Base-by-base conservation (phyloP, 2,329 filamentous ascomycete genomes). In the Penicillium decumbens region DNA sequence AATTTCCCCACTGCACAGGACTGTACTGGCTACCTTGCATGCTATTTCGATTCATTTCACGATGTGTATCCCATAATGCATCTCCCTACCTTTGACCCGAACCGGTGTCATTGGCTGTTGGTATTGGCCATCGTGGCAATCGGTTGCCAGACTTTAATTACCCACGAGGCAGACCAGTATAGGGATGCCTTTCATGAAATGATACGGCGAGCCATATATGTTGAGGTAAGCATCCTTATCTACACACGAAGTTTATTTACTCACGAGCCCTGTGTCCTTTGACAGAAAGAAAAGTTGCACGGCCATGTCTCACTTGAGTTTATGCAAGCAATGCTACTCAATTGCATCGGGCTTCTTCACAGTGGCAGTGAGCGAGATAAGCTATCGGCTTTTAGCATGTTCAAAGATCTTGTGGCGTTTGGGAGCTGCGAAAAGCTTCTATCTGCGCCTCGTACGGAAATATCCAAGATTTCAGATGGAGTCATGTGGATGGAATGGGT, bases 51-150 rank as follows among this genome's bases (percentile, higher is more conserved):
- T 33, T 63, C 66, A 38, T 74, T 74, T 28, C 68, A 74, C 37
- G 55, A 65, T 2, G 65, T 68, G 41, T 70, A 73, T 42, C 73
- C 73, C 6, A 66, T 75, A 25, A 51, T 73, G 29, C 72, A 74
- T 52, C 53, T 58, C 38, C 51, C 67, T 35, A 69, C 67, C 5
- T 71, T 75, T 47, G 55, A 71, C 43, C 53, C 62, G 4, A 68
- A 69, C 20, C 52, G 49, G 41, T 65, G 60, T 27, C 67, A 74
- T 49, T 75, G 72, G 72, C 56, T 75, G 10, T 54, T 74, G 38
- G 60, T 64, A 4, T 54, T 75, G 43, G 68, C 73, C 12, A 55
- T 74, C 37, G 58, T 71, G 27, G 64, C 72, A 39, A 62, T 75
- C 42, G 73, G 73, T 6, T 71, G 70, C 45, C 69, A 70, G 43